Percentiles rank a stretch among this genome's conserved stretches.
These are phyloP conservation scores for Hypomyces rosellus DNA, from an alignment of 2,329 filamentous ascomycete genomes.

Conservation along the genomic window DNA sequence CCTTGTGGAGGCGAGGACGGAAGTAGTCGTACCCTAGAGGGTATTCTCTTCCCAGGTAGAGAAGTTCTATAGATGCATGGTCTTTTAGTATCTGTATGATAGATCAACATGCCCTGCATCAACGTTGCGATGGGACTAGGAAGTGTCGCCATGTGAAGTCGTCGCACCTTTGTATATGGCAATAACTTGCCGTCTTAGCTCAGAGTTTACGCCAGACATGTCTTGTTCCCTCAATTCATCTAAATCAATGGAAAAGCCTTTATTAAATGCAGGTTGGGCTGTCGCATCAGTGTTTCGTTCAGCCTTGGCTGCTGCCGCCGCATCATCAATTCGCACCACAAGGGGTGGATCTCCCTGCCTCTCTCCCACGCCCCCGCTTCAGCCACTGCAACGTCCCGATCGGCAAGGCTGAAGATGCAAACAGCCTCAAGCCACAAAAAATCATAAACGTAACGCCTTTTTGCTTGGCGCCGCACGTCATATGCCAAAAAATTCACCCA, in stretches of 20 bases:
- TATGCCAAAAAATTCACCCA: neutral
- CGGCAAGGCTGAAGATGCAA: conserved; percentile 9
- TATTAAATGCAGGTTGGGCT: too few species aligned
- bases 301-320: neutral
- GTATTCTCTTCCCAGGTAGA: conserved; percentile 80
- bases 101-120: too few species aligned
- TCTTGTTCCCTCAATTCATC: neutral
- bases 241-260: too few species aligned
- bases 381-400: conserved; percentile 8
- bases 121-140: neutral
- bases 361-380: conserved; percentile 6
- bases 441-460: neutral
- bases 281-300: too few species aligned
- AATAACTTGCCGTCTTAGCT: conserved; percentile 72
- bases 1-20: conserved; percentile 70
- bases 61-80: conserved; percentile 55
- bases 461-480: neutral
- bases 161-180: conserved; percentile 75
- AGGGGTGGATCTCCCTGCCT: too few species aligned
- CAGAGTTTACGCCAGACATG: conserved; percentile 37
- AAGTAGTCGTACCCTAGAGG: conserved; percentile 80
- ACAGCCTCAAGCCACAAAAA: conserved; percentile 14
- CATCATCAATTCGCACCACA: too few species aligned
- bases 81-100: neutral
- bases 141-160: neutral